Conservation (phyloP, 2,329 filamentous ascomycete genomes). For the Diaporthe vaccinii region DNA sequence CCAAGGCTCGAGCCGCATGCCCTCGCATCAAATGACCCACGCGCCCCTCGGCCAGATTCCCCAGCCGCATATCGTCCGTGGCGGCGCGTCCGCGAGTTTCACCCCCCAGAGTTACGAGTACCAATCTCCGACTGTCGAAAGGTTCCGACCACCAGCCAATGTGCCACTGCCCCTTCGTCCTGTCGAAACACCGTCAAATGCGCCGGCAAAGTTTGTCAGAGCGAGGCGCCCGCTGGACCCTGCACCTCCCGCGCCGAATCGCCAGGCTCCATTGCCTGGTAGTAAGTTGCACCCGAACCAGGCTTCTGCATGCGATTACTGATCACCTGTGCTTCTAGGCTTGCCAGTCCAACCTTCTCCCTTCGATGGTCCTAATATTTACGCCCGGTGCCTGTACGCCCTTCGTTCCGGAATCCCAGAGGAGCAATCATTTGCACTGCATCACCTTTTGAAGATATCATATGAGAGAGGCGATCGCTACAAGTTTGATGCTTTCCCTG, state of each 20-base stretch:
- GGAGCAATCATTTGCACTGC: slow-evolving; percentile 93
- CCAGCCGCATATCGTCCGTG: slow-evolving; percentile 48
- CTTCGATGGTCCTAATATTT: slow-evolving; percentile 88
- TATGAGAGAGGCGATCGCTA: slow-evolving; percentile 96
- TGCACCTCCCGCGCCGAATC: slow-evolving; percentile 1
- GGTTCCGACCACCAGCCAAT: slow-evolving; percentile 77
- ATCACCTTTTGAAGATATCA: slow-evolving; percentile 95
- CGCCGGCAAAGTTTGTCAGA: slow-evolving; percentile 75
- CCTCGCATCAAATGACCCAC: slow-evolving; percentile 37
- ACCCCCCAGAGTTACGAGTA: slow-evolving; percentile 69
- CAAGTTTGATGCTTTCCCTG: slow-evolving; percentile 91
- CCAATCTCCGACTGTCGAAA: slow-evolving; percentile 72
- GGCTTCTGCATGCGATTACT: background rate
- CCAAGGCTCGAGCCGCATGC: slow-evolving; percentile 31
- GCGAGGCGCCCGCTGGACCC: slow-evolving; percentile 60
- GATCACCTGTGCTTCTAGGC: slow-evolving; percentile 23
- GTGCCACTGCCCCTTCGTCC: slow-evolving; percentile 78
- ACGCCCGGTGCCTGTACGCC: slow-evolving; percentile 87
- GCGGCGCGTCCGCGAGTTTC: slow-evolving; percentile 61
- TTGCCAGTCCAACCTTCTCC: slow-evolving; percentile 43
- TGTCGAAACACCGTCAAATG: slow-evolving; percentile 81
- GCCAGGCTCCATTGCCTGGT: slow-evolving; percentile 61
- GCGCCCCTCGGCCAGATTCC: slow-evolving; percentile 46
- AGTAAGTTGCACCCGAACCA: slow-evolving; percentile 64
- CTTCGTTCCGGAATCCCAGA: slow-evolving; percentile 82